phyloP scores from a whole-genome alignment of 306 rosid species.

The Oxytropis ochrocephala region DNA sequence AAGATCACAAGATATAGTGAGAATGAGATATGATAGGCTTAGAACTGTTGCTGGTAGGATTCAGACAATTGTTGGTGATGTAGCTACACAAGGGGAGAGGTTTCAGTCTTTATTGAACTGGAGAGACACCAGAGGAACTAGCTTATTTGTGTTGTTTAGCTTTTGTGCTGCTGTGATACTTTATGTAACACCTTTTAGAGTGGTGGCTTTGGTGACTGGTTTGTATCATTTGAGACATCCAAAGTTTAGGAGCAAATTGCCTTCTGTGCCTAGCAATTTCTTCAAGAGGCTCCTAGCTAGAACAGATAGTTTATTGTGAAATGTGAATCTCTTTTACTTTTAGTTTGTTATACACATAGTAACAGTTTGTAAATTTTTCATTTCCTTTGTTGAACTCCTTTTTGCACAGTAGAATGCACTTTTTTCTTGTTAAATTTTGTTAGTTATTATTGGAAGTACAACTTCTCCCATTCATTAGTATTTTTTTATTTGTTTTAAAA shows the following conservation, averaged over 20 bases:
- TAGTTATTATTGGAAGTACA: neutral
- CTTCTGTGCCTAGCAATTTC: constrained; percentile 70
- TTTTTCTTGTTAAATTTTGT: no score
- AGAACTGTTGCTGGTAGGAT: constrained; percentile 85
- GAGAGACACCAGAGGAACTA: constrained; percentile 82
- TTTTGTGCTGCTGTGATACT: constrained; percentile 54
- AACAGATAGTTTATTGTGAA: constrained; percentile 60
- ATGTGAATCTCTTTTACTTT: constrained; percentile 20
- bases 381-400: neutral
- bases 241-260: constrained; percentile 64
- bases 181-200: constrained; percentile 61
- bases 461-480: no score
- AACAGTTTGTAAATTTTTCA: neutral
- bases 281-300: constrained; percentile 75
- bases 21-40: constrained; percentile 82
- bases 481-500: no score
- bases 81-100: constrained; percentile 91
- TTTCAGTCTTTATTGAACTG: constrained; percentile 65
- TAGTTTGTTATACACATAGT: neutral
- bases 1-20: constrained; percentile 46
- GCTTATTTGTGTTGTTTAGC: constrained; percentile 54
- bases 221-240: constrained; percentile 68
- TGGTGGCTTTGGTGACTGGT: constrained; percentile 58
- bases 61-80: constrained; percentile 81
- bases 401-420: no score